phyloP scores from a whole-genome alignment of 2,329 filamentous ascomycete species.

The Xylaria sp. region DNA sequence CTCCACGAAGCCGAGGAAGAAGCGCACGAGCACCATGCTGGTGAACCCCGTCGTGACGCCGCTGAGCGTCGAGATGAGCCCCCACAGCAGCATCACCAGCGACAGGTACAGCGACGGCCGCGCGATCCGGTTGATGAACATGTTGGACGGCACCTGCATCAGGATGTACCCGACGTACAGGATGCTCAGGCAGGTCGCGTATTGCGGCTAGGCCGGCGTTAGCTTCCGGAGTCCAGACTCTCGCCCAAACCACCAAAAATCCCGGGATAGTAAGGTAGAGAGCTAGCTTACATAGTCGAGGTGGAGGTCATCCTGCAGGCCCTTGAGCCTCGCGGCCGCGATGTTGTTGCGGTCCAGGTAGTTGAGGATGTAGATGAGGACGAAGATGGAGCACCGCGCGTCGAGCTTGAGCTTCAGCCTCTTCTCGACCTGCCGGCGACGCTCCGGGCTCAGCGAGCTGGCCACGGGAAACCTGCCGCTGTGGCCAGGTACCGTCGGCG shows the following conservation, averaged over 20 bases:
- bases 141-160: constrained; percentile 64
- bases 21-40: constrained; percentile 58
- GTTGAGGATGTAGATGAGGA: constrained; percentile 78
- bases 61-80: constrained; percentile 60
- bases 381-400: constrained; percentile 65
- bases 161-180: constrained; percentile 68
- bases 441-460: constrained; percentile 45
- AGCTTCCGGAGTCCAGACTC: constrained; percentile 43
- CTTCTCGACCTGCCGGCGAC: constrained; percentile 62
- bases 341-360: constrained; percentile 73
- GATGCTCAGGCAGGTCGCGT: constrained; percentile 65
- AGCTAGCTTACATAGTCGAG: constrained; percentile 36
- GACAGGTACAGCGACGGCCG: constrained; percentile 56
- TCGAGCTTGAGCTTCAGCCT: constrained; percentile 73
- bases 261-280: neutral
- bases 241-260: neutral
- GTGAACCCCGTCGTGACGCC: constrained; percentile 55
- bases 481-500: neutral
- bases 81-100: constrained; percentile 61
- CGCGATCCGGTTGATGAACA: constrained; percentile 57
- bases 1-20: constrained; percentile 64
- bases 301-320: constrained; percentile 58
- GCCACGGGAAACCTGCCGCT: constrained; percentile 10
- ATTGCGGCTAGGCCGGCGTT: constrained; percentile 52
- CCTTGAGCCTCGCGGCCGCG: constrained; percentile 66